Evolutionary conservation across 2,329 filamentous ascomycete species (phyloP).

Genomic region (Aspergillus aculeatinus): DNA sequence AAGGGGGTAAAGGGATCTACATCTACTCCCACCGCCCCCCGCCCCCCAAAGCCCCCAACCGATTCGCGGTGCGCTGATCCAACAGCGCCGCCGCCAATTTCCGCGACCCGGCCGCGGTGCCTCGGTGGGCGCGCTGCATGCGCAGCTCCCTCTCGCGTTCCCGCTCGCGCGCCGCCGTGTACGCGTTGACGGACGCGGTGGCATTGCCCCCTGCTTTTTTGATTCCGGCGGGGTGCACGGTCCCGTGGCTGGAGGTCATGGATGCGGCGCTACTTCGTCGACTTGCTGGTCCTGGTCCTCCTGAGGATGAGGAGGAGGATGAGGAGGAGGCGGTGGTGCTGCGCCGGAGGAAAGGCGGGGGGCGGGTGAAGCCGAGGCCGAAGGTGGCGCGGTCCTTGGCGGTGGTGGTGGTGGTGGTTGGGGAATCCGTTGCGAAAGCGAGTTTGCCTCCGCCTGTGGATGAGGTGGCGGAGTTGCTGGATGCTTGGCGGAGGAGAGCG

Average conservation of each 20-base stretch:
- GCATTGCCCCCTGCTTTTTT: constrained; percentile 51
- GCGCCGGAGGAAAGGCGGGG: constrained; percentile 33
- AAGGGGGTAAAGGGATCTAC: constrained; percentile 17
- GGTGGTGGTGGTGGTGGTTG: constrained; percentile 17
- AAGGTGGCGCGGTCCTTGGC: background rate
- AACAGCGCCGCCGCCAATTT: constrained; percentile 36
- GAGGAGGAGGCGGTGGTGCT: constrained; percentile 32
- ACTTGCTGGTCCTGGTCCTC: constrained; percentile 49
- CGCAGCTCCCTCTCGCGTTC: constrained; percentile 57
- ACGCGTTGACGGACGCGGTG: constrained; percentile 56
- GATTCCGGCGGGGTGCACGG: background rate
- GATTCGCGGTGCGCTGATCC: constrained; percentile 39
- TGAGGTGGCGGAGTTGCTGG: constrained; percentile 42
- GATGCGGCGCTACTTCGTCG: background rate
- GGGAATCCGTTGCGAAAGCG: constrained; percentile 34
- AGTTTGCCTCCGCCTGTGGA: constrained; percentile 24
- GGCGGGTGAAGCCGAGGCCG: constrained; percentile 36
- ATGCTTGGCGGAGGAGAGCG: constrained; percentile 46
- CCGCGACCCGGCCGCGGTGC: constrained; percentile 36
- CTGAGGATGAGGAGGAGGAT: constrained; percentile 52
- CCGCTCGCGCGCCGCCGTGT: constrained; percentile 55
- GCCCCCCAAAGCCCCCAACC: constrained; percentile 37
- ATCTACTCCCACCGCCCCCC: constrained; percentile 44
- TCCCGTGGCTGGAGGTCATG: background rate
- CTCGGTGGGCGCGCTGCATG: constrained; percentile 46